Conservation (phyloP, 108 stramenopile species). For the Schizochytrium sp. region DNA sequence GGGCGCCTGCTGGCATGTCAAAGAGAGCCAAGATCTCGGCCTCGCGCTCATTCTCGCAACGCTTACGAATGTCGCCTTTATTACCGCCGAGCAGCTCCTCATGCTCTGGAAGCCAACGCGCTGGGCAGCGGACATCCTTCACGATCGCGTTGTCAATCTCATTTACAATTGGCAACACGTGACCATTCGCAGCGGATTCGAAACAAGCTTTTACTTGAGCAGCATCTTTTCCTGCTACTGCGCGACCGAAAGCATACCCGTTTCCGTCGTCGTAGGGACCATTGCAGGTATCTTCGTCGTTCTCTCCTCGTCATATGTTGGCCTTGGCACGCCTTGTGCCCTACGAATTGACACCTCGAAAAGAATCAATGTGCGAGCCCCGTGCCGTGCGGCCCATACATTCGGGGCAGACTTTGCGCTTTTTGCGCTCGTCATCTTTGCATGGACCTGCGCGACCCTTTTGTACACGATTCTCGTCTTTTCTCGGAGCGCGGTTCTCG, state of each 20-base stretch:
- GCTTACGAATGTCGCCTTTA: background rate
- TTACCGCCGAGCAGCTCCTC: constrained; percentile 14
- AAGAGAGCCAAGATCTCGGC: constrained; percentile 7
- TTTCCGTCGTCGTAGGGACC: background rate
- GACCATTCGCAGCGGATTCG: background rate
- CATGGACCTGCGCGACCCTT: background rate
- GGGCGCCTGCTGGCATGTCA: background rate
- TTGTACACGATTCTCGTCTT: background rate
- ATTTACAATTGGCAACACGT: background rate
- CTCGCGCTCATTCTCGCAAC: background rate
- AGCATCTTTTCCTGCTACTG: background rate
- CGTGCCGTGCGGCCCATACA: too few relatives aligned
- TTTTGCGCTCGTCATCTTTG: background rate
- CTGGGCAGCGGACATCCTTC: background rate
- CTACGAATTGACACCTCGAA: background rate
- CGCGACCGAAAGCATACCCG: background rate
- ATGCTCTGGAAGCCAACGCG: constrained; percentile 5
- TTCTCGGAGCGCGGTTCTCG: background rate
- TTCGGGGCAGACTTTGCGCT: background rate
- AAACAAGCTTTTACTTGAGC: constrained; percentile 11
- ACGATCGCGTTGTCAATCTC: background rate
- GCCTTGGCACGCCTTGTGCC: background rate
- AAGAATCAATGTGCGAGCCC: too few relatives aligned
- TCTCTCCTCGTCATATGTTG: background rate
- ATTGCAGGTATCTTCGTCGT: background rate